Evolutionary conservation across 495 filamentous ascomycete genomes (phyloP).

Genomic region (Trichocladium uniseriatum): DNA sequence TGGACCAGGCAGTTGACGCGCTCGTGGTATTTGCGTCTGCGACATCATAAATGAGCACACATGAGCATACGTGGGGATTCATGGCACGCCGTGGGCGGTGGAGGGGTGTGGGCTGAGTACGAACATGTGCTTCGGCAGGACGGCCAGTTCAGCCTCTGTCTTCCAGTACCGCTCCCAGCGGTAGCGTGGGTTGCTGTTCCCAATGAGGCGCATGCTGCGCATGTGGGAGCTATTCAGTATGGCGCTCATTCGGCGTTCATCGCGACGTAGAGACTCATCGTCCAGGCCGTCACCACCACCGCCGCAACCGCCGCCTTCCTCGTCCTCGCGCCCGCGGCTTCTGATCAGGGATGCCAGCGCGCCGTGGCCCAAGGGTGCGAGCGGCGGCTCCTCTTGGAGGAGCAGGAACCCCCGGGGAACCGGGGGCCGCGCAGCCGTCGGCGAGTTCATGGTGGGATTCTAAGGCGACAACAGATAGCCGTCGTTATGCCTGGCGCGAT

Average conservation of each 20-base stretch:
- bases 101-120: slow-evolving; percentile 8
- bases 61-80: not conserved
- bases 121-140: slow-evolving; percentile 55
- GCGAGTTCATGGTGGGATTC: slow-evolving; percentile 11
- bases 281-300: slow-evolving; percentile 18
- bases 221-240: slow-evolving; percentile 59
- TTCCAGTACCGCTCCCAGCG: slow-evolving; percentile 68
- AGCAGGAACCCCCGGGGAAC: slow-evolving; percentile 22
- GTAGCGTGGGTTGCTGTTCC: slow-evolving; percentile 66
- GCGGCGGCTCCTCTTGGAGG: slow-evolving; percentile 29
- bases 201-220: slow-evolving; percentile 69
- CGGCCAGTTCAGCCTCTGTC: slow-evolving; percentile 52
- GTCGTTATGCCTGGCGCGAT: no score
- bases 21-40: slow-evolving; percentile 69
- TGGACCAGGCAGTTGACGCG: slow-evolving; percentile 73
- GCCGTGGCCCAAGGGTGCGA: slow-evolving; percentile 22
- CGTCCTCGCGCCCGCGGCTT: slow-evolving; percentile 25
- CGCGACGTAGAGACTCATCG: slow-evolving; percentile 30
- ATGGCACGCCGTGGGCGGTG: not conserved
- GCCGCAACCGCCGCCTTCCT: slow-evolving; percentile 14
- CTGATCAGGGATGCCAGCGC: slow-evolving; percentile 32
- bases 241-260: slow-evolving; percentile 42
- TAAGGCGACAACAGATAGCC: no score
- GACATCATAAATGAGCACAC: no score
- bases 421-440: slow-evolving; percentile 9